Conservation (phyloP, 345 rosid genomes). For the Limnanthes douglasii region DNA sequence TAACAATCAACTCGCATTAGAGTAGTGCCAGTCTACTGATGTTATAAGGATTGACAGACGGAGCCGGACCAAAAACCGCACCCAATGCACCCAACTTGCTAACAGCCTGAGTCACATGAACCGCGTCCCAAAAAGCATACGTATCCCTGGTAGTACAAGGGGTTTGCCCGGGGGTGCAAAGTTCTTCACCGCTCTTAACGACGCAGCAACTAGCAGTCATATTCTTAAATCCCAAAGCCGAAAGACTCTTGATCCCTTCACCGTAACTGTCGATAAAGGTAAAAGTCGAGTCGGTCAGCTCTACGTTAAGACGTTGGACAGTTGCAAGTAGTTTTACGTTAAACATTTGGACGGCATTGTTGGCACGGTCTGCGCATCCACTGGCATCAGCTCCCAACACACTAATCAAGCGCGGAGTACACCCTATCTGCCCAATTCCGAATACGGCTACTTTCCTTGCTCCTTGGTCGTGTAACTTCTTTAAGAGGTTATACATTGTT, state of each 20-base stretch:
- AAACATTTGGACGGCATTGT: slow-evolving; percentile 16
- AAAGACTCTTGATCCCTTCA: slow-evolving; percentile 8
- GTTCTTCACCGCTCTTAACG: slow-evolving; percentile 8
- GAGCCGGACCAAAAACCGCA: slow-evolving; percentile 7
- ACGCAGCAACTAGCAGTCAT: slow-evolving; percentile 11
- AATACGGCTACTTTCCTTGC: slow-evolving; percentile 27
- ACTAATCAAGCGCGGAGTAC: slow-evolving; percentile 15
- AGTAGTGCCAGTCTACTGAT: slow-evolving; percentile 1
- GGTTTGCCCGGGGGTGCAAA: slow-evolving; percentile 8
- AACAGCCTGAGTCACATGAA: slow-evolving; percentile 16
- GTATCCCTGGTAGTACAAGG: slow-evolving; percentile 8
- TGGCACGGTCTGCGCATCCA: slow-evolving; percentile 11
- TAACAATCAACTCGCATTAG: too few relatives aligned
- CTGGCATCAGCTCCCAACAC: slow-evolving; percentile 10
- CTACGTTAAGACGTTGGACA: slow-evolving; percentile 14
- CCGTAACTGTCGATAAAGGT: slow-evolving; percentile 13
- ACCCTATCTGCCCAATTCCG: slow-evolving; percentile 20
- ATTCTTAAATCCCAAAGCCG: slow-evolving; percentile 6
- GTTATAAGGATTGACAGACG: slow-evolving; percentile 9
- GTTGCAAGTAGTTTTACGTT: slow-evolving; percentile 14
- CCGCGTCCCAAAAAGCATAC: slow-evolving; percentile 17
- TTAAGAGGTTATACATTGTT: background rate
- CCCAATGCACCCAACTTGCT: slow-evolving; percentile 1
- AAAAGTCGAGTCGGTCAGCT: slow-evolving; percentile 13
- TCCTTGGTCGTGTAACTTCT: slow-evolving; percentile 11